Evolutionary conservation across 2,329 filamentous ascomycete genomes (phyloP), one percentile per base, ranked within the genome.

Genomic region (Akanthomyces lecanii): DNA sequence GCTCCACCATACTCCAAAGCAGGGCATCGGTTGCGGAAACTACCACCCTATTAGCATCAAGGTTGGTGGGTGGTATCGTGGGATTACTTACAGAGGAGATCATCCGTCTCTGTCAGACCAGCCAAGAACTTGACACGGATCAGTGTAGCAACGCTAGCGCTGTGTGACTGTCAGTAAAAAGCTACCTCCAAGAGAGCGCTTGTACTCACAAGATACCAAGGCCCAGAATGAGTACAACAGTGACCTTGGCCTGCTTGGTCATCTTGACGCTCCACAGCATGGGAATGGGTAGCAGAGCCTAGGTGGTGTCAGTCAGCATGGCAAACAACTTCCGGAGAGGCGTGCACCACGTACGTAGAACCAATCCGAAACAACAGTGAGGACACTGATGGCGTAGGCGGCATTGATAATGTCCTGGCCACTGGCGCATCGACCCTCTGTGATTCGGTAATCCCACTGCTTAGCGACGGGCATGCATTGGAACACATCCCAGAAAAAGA

Each of bases 1-100:
- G 82, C 67, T 85, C 82, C 60, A 85, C 74, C n/a, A 85, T 72
- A 11, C 81, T 84, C 82, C 82, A 85, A 7, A 84, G 75, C 77
- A 82, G 81, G 42, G 81, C 77, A 64, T 82, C 75, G 4, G 81
- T 84, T 25, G 77, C 79, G 59, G 76, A 75, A 68, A 76, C 81
- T 83, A 52, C 44, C 10, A 40, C 1, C 21, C 18, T 8, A 55
- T 74, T 54, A 72, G 68, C 25, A 30, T 21, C 14, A 40, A 8
- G 16, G 44, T 25, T 33, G 10, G 14, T 10, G 23, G 11, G 10
- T 44, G 12, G 6, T 36, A 21, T 23, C 36, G 51, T 51, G 64
- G 30, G 33, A 21, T n/a, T 16, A 65, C 78, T 66, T 76, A 83
- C 82, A 81, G 38, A 83, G 69, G 18, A 84, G 77, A 67, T 84